Evolutionary conservation across 176 grass and related monocot genomes (phyloP), one percentile per base, ranked within the genome.

Genomic region (Oryza officinalis): DNA sequence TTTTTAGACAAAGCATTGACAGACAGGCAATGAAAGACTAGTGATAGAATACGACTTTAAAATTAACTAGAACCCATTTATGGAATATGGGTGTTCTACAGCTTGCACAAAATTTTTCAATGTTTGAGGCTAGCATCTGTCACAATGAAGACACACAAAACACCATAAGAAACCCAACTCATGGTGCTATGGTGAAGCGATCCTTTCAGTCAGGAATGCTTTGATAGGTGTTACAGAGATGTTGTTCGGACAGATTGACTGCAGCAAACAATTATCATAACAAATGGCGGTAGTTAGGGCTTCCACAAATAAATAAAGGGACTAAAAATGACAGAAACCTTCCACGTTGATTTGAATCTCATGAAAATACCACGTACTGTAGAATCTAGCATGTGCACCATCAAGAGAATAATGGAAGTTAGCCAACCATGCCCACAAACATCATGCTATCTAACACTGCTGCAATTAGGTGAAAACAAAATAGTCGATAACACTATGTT

Each of bases 371-470:
- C 30, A 67, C 59, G 69, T 20, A 52, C 9, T 81, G 10, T 60
- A 69, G 70, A 28, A 86, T 81, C 6, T 61, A 76, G 63, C 50
- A 86, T 28, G 32, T 28, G n/a, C 68, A 72, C 68, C 30, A 72
- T 73, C 80, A 83, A 44, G 57, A 74, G 37, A 83, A 73, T 15
- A 83, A 49, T 11, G 20, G 46, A 83, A 17, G 59, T 44, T 74
- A 66, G 0, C 27, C 47, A 74, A 83, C 40, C 35, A 6, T 28
- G 46, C 46, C 32, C 73, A 60, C 43, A 77, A 65, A 13, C 38
- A 81, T 30, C 28, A 63, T n/a, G 63, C 5, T 27, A 74, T 76
- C 81, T 60, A 59, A 27, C 31, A 71, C 5, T 38, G 4, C 10
- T 65, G 54, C 30, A 35, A 69, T 63, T 2, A 71, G 69, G 8